These are phyloP conservation scores for Fraxinus platypoda DNA, from an alignment of 305 asterid species.

Conservation along the genomic window DNA sequence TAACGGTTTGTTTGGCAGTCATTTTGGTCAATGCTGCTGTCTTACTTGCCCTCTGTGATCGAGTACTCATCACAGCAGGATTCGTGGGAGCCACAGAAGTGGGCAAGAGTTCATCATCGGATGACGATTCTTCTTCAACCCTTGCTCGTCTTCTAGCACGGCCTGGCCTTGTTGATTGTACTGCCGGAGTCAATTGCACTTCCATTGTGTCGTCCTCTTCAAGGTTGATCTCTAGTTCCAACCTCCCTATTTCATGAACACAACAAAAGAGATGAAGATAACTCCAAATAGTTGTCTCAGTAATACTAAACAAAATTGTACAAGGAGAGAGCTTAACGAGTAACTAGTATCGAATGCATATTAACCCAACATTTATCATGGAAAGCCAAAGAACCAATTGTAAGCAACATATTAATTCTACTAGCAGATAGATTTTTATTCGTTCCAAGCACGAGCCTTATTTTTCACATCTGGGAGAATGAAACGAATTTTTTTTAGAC, in stretches of 20 bases:
- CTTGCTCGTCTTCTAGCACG: conserved; percentile 62
- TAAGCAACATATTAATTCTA: background rate
- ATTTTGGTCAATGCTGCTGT: conserved; percentile 72
- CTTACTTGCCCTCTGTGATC: conserved; percentile 91
- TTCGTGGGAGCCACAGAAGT: conserved; percentile 54
- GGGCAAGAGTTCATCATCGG: conserved; percentile 62
- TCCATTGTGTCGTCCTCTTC: conserved; percentile 42
- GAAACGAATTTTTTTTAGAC: background rate
- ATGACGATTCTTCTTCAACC: conserved; percentile 48
- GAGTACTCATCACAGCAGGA: conserved; percentile 44
- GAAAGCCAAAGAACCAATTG: background rate
- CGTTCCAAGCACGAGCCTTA: background rate
- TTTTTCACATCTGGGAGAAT: background rate
- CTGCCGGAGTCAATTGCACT: conserved; percentile 67
- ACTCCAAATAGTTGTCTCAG: background rate
- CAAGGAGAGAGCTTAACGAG: background rate
- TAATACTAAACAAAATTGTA: background rate
- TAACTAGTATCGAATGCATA: background rate
- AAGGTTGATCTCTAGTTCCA: conserved; percentile 51
- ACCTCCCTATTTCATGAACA: conserved; percentile 38
- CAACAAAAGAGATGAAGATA: background rate
- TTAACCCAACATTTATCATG: background rate
- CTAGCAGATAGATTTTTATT: background rate
- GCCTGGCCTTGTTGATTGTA: conserved; percentile 47
- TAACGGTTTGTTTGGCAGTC: conserved; percentile 39